A percentile compares a stretch with the other conserved stretches of the same genome.
These are phyloP conservation scores for Lasiodiplodia sp. DNA, from an alignment of 2,329 filamentous ascomycete species.

Conservation along the genomic window DNA sequence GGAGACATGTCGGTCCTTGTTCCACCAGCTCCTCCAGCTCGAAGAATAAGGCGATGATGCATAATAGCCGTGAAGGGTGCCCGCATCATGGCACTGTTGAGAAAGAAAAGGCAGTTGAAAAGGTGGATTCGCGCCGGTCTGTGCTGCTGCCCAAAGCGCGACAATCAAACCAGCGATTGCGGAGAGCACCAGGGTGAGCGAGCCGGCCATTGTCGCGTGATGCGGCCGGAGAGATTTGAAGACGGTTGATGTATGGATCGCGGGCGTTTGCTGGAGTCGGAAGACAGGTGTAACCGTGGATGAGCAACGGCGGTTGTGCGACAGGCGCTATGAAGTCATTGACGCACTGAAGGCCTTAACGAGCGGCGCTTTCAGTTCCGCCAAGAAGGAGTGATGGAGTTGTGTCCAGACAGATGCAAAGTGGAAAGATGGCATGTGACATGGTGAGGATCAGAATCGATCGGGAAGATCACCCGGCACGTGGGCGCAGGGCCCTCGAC, in stretches of 20 bases:
- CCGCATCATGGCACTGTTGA: background rate
- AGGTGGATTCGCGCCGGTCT: background rate
- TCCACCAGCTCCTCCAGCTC: constrained; percentile 27
- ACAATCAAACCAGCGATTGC: constrained; percentile 1
- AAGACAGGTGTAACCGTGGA: background rate
- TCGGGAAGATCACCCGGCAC: constrained; percentile 21
- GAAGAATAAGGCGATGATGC: constrained; percentile 14
- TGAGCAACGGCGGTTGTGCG: background rate
- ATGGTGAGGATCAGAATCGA: background rate
- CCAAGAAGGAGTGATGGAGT: background rate
- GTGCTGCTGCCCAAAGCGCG: constrained; percentile 18
- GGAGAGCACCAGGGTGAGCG: background rate
- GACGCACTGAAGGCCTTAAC: background rate
- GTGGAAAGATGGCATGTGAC: constrained; percentile 8
- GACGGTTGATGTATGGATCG: no score
- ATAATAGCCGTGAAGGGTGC: constrained; percentile 1
- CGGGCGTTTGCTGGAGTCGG: background rate
- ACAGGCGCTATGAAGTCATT: background rate
- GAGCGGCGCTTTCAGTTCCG: background rate
- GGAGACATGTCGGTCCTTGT: background rate
- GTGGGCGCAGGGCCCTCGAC: constrained; percentile 13
- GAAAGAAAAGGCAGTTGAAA: constrained; percentile 5
- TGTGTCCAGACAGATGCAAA: background rate
- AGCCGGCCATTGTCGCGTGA: background rate
- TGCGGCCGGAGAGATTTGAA: background rate